A percentile compares a stretch with the other conserved stretches of the same genome.
These are phyloP conservation scores for Mycothermus thermophilus DNA, from an alignment of 495 filamentous ascomycete genomes.

Conservation along the genomic window DNA sequence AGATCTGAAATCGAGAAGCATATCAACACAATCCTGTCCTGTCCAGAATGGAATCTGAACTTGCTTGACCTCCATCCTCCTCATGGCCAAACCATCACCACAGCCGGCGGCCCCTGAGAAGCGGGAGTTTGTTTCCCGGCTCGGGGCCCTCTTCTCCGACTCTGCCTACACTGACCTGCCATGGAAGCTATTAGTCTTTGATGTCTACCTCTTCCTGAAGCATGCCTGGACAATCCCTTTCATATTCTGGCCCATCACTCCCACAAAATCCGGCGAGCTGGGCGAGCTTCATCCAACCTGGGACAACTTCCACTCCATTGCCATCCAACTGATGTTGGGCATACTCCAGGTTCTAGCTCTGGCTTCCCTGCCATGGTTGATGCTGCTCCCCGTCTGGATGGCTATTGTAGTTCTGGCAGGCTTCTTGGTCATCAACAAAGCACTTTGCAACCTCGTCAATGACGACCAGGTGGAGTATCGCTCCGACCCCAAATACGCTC, in stretches of 20 bases:
- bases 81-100: no score
- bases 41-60: no score
- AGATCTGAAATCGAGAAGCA: no score
- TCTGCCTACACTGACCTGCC: slow-evolving; percentile 54
- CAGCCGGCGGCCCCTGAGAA: no score
- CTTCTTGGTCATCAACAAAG: slow-evolving; percentile 34
- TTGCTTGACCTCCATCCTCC: no score
- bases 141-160: no score
- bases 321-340: slow-evolving; percentile 37
- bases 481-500: slow-evolving; percentile 31
- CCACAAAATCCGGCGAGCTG: slow-evolving; percentile 35
- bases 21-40: no score
- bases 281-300: slow-evolving; percentile 44
- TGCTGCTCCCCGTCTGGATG: slow-evolving; percentile 41
- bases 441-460: slow-evolving; percentile 39
- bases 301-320: slow-evolving; percentile 36
- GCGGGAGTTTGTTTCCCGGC: no score
- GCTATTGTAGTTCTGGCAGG: slow-evolving; percentile 18
- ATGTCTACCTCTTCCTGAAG: slow-evolving; percentile 39
- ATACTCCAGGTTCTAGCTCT: slow-evolving; percentile 38
- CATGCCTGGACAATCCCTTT: slow-evolving; percentile 38
- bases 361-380: slow-evolving; percentile 32
- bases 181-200: slow-evolving; percentile 37
- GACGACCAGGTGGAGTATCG: slow-evolving; percentile 27
- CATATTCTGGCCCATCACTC: slow-evolving; percentile 38